phyloP scores from a whole-genome alignment of 768 basidiomycete genomes.

The Daedaleopsis nitida region DNA sequence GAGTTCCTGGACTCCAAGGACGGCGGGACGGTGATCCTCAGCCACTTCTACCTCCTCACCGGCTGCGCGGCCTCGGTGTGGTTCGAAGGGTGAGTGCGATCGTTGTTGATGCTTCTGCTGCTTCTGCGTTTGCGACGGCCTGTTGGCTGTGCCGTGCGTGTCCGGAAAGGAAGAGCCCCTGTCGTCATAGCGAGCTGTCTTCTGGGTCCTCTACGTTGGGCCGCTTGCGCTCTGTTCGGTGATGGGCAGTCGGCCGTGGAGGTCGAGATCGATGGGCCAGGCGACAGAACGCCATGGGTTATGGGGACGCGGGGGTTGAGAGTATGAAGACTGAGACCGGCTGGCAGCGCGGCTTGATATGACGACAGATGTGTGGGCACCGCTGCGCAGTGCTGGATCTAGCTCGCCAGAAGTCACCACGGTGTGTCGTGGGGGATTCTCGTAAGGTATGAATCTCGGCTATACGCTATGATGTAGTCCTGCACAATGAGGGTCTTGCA shows the following conservation, averaged over 20 bases:
- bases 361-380: too few relatives aligned
- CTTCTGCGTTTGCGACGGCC: not conserved
- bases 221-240: not conserved
- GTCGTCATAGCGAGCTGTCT: not conserved
- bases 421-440: too few relatives aligned
- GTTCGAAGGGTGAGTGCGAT: slow-evolving; percentile 81
- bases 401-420: too few relatives aligned
- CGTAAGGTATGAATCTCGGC: too few relatives aligned
- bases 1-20: slow-evolving; percentile 97
- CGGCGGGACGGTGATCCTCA: slow-evolving; percentile 92
- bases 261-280: not conserved
- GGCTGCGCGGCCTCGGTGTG: slow-evolving; percentile 94
- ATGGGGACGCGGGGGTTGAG: not conserved
- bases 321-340: not conserved
- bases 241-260: not conserved
- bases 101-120: not conserved
- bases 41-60: slow-evolving; percentile 95
- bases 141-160: not conserved
- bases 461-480: too few relatives aligned
- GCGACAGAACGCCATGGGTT: not conserved
- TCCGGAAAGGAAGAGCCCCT: not conserved
- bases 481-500: too few relatives aligned
- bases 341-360: too few relatives aligned
- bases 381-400: too few relatives aligned
- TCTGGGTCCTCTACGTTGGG: not conserved